These are phyloP conservation scores for Tillandsia fasciculata DNA, from an alignment of 176 grass and related monocot genomes.

Conservation along the genomic window DNA sequence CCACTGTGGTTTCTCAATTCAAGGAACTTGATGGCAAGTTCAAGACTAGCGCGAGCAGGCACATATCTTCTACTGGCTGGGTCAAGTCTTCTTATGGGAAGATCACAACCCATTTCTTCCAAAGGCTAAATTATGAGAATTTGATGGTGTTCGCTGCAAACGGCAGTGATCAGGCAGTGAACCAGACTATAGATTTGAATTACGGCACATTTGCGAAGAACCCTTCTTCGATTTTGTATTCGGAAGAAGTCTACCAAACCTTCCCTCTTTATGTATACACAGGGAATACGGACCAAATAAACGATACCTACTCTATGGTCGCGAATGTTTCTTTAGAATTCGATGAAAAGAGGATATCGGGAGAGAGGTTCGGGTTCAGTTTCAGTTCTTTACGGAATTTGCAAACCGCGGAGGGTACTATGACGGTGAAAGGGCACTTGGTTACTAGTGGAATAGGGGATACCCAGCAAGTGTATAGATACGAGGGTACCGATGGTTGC, in stretches of 20 bases:
- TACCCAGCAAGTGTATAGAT: constrained; percentile 48
- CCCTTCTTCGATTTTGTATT: constrained; percentile 33
- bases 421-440: constrained; percentile 34
- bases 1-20: constrained; percentile 7
- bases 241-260: constrained; percentile 41
- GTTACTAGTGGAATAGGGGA: constrained; percentile 24
- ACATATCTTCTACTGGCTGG: constrained; percentile 45
- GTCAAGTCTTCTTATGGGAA: constrained; percentile 62
- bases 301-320: constrained; percentile 25
- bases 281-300: constrained; percentile 27
- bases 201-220: constrained; percentile 33
- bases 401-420: constrained; percentile 33
- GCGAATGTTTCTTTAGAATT: constrained; percentile 31
- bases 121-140: constrained; percentile 48
- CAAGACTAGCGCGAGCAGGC: constrained; percentile 47
- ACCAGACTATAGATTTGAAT: constrained; percentile 53
- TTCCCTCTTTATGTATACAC: constrained; percentile 46
- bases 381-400: constrained; percentile 47
- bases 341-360: constrained; percentile 46
- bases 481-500: constrained; percentile 45
- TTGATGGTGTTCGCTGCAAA: constrained; percentile 20
- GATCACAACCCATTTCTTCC: constrained; percentile 49
- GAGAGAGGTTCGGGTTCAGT: constrained; percentile 39
- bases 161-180: constrained; percentile 22
- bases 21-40: constrained; percentile 14